Percentiles rank a stretch among this genome's conserved stretches.
Evolutionary conservation across 2,329 filamentous ascomycete genomes (phyloP).

Genomic region (Nectriaceae sp.): DNA sequence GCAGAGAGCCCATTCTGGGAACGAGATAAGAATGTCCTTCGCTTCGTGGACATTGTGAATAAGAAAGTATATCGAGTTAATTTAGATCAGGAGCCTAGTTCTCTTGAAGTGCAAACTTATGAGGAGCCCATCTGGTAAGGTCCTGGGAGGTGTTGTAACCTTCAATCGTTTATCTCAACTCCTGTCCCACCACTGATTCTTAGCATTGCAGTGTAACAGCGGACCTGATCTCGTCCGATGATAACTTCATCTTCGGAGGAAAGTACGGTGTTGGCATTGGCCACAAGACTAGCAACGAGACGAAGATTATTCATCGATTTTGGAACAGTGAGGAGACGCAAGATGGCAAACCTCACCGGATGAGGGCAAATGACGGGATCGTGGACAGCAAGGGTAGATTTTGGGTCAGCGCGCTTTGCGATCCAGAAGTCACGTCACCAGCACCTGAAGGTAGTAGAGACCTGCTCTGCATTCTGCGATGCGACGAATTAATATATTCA

Average conservation of each 20-base stretch:
- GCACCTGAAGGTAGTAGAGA: slow-evolving; percentile 10
- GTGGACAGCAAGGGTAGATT: slow-evolving; percentile 18
- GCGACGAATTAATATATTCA: background rate
- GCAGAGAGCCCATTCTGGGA: slow-evolving; percentile 18
- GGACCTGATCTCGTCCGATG: slow-evolving; percentile 8
- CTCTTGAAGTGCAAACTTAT: slow-evolving; percentile 11
- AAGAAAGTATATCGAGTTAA: slow-evolving; percentile 14
- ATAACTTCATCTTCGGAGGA: slow-evolving; percentile 18
- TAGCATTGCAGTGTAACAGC: slow-evolving; percentile 15
- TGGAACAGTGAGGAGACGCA: slow-evolving; percentile 13
- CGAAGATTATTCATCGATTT: slow-evolving; percentile 3
- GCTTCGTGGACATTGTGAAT: slow-evolving; percentile 19
- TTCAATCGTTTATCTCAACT: background rate
- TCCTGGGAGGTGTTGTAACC: background rate
- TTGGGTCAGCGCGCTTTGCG: slow-evolving; percentile 16
- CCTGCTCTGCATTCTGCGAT: background rate
- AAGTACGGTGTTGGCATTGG: slow-evolving; percentile 17
- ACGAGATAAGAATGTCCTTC: slow-evolving; percentile 15
- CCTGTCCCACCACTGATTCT: no score
- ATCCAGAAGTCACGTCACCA: slow-evolving; percentile 11
- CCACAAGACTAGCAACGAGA: slow-evolving; percentile 9
- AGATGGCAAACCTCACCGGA: slow-evolving; percentile 10
- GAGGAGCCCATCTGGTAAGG: slow-evolving; percentile 16
- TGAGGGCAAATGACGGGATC: slow-evolving; percentile 19
- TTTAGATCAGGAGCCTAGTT: slow-evolving; percentile 12